Conservation (phyloP, 768 basidiomycete genomes). For the Tulasnella sp. region DNA sequence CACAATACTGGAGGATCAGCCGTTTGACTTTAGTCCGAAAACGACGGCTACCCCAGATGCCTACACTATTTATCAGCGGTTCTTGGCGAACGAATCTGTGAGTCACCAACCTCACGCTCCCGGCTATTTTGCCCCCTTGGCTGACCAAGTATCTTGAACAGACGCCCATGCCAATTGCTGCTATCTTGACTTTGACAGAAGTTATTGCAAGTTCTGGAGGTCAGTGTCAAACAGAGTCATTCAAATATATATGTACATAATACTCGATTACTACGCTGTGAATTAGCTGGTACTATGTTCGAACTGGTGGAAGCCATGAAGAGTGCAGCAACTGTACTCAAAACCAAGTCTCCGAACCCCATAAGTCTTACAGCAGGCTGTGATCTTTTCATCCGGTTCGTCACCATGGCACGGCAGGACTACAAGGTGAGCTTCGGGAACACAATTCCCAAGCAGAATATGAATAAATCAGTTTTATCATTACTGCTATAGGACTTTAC, state of each 20-base stretch:
- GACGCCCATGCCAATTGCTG: slow-evolving; percentile 78
- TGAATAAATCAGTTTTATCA: slow-evolving; percentile 2
- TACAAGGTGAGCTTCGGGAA: slow-evolving; percentile 45
- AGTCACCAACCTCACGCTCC: too few species aligned
- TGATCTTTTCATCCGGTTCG: slow-evolving; percentile 82
- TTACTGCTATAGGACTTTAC: slow-evolving; percentile 53
- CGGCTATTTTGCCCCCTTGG: too few species aligned
- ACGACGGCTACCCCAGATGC: too few species aligned
- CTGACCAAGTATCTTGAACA: slow-evolving; percentile 22
- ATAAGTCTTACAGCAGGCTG: slow-evolving; percentile 83
- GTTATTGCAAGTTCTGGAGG: slow-evolving; percentile 71
- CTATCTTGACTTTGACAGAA: slow-evolving; percentile 75
- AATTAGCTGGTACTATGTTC: slow-evolving; percentile 77
- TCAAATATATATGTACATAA: background rate
- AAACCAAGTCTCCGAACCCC: slow-evolving; percentile 53
- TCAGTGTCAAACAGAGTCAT: slow-evolving; percentile 26
- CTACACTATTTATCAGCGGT: too few species aligned
- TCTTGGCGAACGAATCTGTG: too few species aligned
- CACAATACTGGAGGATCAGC: too few species aligned
- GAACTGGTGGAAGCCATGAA: slow-evolving; percentile 81
- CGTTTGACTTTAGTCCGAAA: too few species aligned
- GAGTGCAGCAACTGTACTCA: slow-evolving; percentile 55
- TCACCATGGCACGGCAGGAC: slow-evolving; percentile 73
- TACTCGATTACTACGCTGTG: background rate
- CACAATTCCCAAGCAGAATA: background rate